These are phyloP conservation scores for Colletotrichum filicis DNA, from an alignment of 2,329 filamentous ascomycete genomes.

Conservation along the genomic window DNA sequence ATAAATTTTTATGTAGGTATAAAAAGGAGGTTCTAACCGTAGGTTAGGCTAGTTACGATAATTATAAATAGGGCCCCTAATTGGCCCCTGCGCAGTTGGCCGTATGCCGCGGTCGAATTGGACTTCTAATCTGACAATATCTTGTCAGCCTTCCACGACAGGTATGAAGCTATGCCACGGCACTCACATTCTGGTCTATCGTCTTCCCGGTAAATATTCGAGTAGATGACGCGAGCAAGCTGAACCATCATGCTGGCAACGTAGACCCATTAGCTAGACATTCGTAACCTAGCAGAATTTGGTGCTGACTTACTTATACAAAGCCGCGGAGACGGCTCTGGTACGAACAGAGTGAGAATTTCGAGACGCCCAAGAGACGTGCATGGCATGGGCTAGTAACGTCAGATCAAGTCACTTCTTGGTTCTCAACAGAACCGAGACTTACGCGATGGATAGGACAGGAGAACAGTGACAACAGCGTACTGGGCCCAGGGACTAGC, in stretches of 20 bases:
- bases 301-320: slow-evolving; percentile 59
- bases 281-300: too few species aligned
- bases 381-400: slow-evolving; percentile 54
- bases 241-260: slow-evolving; percentile 55
- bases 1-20: too few species aligned
- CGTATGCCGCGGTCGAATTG: too few species aligned
- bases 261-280: too few species aligned
- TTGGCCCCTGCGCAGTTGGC: too few species aligned
- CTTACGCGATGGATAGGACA: slow-evolving; percentile 46
- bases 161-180: too few species aligned
- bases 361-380: slow-evolving; percentile 60
- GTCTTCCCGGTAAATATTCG: slow-evolving; percentile 60
- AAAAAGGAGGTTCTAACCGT: too few species aligned
- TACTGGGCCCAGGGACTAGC: slow-evolving; percentile 45
- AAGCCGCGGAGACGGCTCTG: slow-evolving; percentile 69
- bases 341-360: slow-evolving; percentile 72
- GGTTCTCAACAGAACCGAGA: neutral
- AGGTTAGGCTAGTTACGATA: too few species aligned
- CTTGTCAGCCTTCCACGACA: neutral
- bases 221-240: slow-evolving; percentile 55
- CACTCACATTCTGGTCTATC: slow-evolving; percentile 51
- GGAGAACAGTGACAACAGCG: slow-evolving; percentile 43
- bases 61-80: too few species aligned
- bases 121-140: too few species aligned
- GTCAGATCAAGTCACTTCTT: slow-evolving; percentile 39